Conservation (phyloP, 2,329 filamentous ascomycete genomes). For the Botryosphaeria dothidea region DNA sequence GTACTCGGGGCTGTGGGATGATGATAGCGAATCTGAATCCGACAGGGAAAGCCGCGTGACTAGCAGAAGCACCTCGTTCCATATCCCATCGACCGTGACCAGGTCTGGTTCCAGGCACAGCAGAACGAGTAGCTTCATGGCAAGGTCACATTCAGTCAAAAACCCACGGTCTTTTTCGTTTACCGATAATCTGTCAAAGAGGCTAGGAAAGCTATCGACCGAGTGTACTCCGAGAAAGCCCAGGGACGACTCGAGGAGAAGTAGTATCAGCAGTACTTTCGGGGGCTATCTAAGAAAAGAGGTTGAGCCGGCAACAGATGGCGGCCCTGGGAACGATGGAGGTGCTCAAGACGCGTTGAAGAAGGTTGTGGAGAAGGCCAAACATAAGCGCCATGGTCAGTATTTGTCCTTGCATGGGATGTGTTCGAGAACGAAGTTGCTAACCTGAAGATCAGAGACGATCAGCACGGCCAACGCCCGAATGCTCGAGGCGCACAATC, state of each 20-base stretch:
- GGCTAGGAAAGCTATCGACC: slow-evolving; percentile 3
- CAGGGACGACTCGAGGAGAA: slow-evolving; percentile 26
- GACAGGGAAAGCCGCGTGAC: slow-evolving; percentile 19
- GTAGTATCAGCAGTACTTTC: slow-evolving; percentile 35
- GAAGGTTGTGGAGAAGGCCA: slow-evolving; percentile 35
- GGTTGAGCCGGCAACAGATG: neutral
- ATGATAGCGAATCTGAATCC: slow-evolving; percentile 39
- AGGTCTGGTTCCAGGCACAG: neutral
- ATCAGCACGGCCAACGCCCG: slow-evolving; percentile 2
- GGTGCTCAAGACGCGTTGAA: slow-evolving; percentile 44
- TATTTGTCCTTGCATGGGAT: neutral
- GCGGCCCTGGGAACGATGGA: slow-evolving; percentile 21
- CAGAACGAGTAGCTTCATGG: neutral
- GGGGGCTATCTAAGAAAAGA: slow-evolving; percentile 19
- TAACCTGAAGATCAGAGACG: neutral
- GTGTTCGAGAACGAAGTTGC: neutral
- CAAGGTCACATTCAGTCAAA: slow-evolving; percentile 4
- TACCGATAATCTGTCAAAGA: slow-evolving; percentile 12
- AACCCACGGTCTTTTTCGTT: slow-evolving; percentile 14
- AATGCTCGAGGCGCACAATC: slow-evolving; percentile 42
- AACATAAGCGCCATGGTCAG: slow-evolving; percentile 14
- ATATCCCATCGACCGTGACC: neutral
- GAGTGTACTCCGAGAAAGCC: slow-evolving; percentile 1
- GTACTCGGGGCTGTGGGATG: slow-evolving; percentile 48
- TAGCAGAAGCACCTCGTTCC: slow-evolving; percentile 23